These are phyloP conservation scores for Botrytis porri DNA, from an alignment of 2,329 filamentous ascomycete species.

Conservation along the genomic window DNA sequence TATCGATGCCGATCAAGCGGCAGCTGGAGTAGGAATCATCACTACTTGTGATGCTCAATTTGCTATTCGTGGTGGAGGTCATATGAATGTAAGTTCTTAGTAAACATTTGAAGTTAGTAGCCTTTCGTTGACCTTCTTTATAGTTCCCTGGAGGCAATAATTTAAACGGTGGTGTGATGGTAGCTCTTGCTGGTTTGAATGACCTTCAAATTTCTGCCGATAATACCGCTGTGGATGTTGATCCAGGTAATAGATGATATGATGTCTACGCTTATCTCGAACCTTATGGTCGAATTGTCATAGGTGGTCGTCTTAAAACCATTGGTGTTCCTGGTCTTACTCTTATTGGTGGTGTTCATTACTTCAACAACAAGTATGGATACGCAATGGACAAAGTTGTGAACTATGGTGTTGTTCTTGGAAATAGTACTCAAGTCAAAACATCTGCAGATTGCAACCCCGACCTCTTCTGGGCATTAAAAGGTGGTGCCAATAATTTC, in stretches of 20 bases:
- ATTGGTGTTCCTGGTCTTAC: constrained; percentile 31
- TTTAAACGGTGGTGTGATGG: constrained; percentile 47
- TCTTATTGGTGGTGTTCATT: constrained; percentile 29
- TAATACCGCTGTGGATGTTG: constrained; percentile 37
- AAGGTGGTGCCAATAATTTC: constrained; percentile 45
- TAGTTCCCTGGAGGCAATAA: constrained; percentile 48
- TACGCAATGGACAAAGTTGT: constrained; percentile 26
- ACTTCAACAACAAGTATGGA: constrained; percentile 28
- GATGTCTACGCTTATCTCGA: constrained; percentile 28
- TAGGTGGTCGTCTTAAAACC: constrained; percentile 24
- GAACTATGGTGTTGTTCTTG: constrained; percentile 38
- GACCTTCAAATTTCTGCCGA: constrained; percentile 34
- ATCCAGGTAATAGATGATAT: constrained; percentile 41
- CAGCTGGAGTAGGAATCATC: constrained; percentile 24
- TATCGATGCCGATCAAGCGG: constrained; percentile 21
- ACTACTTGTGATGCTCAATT: constrained; percentile 27
- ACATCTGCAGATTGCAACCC: constrained; percentile 43
- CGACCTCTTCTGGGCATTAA: constrained; percentile 53
- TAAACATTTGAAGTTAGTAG: not conserved
- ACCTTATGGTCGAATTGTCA: constrained; percentile 17
- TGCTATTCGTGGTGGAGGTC: constrained; percentile 32
- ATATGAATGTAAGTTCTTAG: constrained; percentile 22
- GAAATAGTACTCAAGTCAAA: constrained; percentile 48
- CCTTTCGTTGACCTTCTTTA: constrained; percentile 4
- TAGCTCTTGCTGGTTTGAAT: constrained; percentile 45